A percentile compares a stretch with the other conserved stretches of the same genome.
Conservation (phyloP, 352 stramenopile species). For the Globisporangium cylindrosporum region DNA sequence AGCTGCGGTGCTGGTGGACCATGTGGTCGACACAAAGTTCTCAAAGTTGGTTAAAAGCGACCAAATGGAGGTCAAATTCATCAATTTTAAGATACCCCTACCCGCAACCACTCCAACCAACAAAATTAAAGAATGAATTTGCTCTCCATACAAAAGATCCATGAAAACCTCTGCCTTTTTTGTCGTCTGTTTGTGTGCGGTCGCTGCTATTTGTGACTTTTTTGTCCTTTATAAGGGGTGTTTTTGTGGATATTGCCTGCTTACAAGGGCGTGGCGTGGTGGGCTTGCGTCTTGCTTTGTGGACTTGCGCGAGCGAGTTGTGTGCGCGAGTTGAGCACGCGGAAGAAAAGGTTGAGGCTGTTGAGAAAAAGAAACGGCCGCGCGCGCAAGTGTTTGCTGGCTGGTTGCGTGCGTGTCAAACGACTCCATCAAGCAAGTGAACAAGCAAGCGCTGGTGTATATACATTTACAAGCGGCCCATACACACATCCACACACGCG, state of each 20-base stretch:
- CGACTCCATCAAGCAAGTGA: background rate
- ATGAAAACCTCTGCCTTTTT: background rate
- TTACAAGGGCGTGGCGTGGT: background rate
- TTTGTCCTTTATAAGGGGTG: background rate
- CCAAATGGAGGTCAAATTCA: background rate
- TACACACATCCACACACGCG: background rate
- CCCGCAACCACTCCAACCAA: background rate
- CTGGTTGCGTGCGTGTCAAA: background rate
- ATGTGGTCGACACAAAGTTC: background rate
- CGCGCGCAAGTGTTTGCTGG: background rate
- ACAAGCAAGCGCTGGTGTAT: background rate
- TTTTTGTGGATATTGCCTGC: background rate
- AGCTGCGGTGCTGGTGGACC: background rate
- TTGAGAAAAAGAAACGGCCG: background rate
- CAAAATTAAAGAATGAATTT: background rate
- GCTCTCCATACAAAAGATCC: background rate
- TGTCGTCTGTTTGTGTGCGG: background rate
- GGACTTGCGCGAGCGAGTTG: background rate
- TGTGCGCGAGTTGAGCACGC: background rate
- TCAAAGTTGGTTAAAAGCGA: background rate
- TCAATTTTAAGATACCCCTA: background rate
- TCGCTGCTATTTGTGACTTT: background rate
- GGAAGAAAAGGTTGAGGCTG: background rate
- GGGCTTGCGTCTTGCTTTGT: background rate
- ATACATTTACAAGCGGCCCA: background rate